Evolutionary conservation across 495 filamentous ascomycete genomes (phyloP).

Genomic region (Chaetomium cochliodes): DNA sequence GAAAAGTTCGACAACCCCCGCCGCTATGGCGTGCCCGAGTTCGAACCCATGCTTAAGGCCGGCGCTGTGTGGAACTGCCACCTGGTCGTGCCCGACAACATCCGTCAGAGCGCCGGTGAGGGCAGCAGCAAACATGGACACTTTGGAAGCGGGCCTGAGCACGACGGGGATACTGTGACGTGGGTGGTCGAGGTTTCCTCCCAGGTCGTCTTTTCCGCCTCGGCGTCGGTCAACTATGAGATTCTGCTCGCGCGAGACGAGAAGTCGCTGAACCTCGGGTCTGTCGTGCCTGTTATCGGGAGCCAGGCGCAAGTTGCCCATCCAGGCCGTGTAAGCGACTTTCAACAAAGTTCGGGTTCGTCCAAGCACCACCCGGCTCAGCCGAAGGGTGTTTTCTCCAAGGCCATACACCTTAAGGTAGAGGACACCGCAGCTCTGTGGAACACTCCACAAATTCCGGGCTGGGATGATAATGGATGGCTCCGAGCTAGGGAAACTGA

Average conservation of each 20-base stretch:
- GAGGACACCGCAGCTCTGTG: conserved; percentile 88
- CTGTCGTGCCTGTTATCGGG: conserved; percentile 48
- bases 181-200: conserved; percentile 92
- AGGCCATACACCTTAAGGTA: conserved; percentile 68
- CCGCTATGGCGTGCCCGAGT: conserved; percentile 71
- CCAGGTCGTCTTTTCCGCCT: conserved; percentile 87
- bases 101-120: conserved; percentile 48
- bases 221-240: conserved; percentile 88
- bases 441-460: conserved; percentile 81
- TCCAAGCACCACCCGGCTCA: conserved; percentile 48
- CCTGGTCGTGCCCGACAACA: conserved; percentile 71
- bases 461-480: conserved; percentile 49
- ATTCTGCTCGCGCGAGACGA: conserved; percentile 81
- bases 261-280: conserved; percentile 68
- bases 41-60: conserved; percentile 94
- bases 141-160: conserved; percentile 38
- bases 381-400: conserved; percentile 74
- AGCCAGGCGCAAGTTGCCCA: conserved; percentile 45
- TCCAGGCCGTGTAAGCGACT: conserved; percentile 72
- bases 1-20: conserved; percentile 61
- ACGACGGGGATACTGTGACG: conserved; percentile 56
- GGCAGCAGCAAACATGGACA: conserved; percentile 36
- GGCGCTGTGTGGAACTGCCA: conserved; percentile 78
- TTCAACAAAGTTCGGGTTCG: conserved; percentile 54
- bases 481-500: conserved; percentile 34